phyloP scores from a whole-genome alignment of 305 asterid genomes.

The Ruellia speciosa region DNA sequence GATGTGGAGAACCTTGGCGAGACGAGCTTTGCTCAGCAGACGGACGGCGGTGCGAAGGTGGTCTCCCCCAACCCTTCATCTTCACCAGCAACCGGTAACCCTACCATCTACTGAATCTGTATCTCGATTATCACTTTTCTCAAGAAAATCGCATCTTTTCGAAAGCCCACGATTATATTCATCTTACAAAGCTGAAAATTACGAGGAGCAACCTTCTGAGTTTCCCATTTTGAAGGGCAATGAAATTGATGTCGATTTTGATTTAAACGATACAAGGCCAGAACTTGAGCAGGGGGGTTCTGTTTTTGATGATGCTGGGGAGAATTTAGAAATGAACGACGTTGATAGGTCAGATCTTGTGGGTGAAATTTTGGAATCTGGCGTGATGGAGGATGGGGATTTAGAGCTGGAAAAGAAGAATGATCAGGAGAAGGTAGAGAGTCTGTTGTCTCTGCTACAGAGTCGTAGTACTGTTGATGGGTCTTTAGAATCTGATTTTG shows the following conservation, averaged over 20 bases:
- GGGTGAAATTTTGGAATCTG: slow-evolving; percentile 21
- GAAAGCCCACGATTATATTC: slow-evolving; percentile 35
- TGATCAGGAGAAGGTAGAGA: slow-evolving; percentile 39
- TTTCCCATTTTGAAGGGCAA: slow-evolving; percentile 22
- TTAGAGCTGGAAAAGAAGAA: slow-evolving; percentile 22
- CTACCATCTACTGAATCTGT: too few relatives aligned
- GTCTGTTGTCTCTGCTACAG: slow-evolving; percentile 61
- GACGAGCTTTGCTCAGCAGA: slow-evolving; percentile 26
- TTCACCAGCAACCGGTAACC: slow-evolving; percentile 8
- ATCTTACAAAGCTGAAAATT: slow-evolving; percentile 30
- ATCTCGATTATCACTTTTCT: slow-evolving; percentile 18
- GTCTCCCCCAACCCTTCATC: slow-evolving; percentile 18
- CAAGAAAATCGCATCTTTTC: slow-evolving; percentile 19
- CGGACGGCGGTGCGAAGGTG: slow-evolving; percentile 23
- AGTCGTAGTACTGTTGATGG: slow-evolving; percentile 35
- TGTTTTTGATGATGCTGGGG: slow-evolving; percentile 21
- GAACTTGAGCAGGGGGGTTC: slow-evolving; percentile 26
- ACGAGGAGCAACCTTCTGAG: slow-evolving; percentile 30
- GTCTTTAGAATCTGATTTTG: slow-evolving; percentile 42
- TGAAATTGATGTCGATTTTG: slow-evolving; percentile 27
- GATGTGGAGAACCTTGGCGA: slow-evolving; percentile 12
- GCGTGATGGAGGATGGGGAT: slow-evolving; percentile 24
- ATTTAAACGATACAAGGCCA: slow-evolving; percentile 13
- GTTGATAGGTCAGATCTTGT: slow-evolving; percentile 18
- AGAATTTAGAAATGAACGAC: slow-evolving; percentile 18